Percentiles rank a stretch among this genome's conserved stretches.
Evolutionary conservation across 2,329 filamentous ascomycete species (phyloP).

Genomic region (Fusarium sp.): DNA sequence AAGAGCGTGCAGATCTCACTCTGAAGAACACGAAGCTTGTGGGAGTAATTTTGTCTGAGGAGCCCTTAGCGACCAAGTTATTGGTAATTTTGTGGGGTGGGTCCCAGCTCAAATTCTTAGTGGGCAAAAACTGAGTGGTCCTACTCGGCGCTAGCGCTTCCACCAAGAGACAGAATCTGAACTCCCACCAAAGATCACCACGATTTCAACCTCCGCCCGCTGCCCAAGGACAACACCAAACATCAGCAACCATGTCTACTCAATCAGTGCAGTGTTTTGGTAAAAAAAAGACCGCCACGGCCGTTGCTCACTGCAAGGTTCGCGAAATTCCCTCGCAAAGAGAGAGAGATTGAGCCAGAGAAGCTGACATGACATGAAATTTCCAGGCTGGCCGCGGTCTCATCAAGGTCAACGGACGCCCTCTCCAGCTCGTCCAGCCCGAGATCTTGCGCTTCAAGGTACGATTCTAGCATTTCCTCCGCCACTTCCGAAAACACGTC

Average conservation of each 20-base stretch:
- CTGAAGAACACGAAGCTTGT: neutral
- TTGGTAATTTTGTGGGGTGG: too few relatives aligned
- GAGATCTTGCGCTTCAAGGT: conserved; percentile 98
- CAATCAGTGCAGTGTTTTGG: conserved; percentile 97
- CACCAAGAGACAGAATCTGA: conserved; percentile 19
- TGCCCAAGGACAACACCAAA: conserved; percentile 32
- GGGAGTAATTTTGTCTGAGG: neutral
- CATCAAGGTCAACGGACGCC: conserved; percentile 98
- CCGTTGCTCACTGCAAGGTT: conserved; percentile 94
- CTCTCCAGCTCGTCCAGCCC: conserved; percentile 92
- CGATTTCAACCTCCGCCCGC: conserved; percentile 19
- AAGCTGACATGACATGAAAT: conserved; percentile 49
- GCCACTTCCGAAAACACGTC: conserved; percentile 5
- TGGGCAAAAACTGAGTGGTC: neutral
- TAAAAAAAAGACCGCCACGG: conserved; percentile 95
- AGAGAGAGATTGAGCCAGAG: neutral
- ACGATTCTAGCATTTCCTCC: conserved; percentile 52
- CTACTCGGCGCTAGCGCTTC: conserved; percentile 4
- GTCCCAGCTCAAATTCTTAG: neutral
- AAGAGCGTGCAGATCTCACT: neutral
- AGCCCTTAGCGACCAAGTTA: too few relatives aligned
- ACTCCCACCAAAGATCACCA: conserved; percentile 19
- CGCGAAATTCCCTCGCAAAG: conserved; percentile 45
- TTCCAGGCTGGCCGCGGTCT: conserved; percentile 72
- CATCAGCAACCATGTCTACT: conserved; percentile 75